Percentiles rank a stretch among this genome's conserved stretches.
These are phyloP conservation scores for Cyanidiococcus yangmingshanensis DNA, from an alignment of 23 red algal species.

Conservation along the genomic window DNA sequence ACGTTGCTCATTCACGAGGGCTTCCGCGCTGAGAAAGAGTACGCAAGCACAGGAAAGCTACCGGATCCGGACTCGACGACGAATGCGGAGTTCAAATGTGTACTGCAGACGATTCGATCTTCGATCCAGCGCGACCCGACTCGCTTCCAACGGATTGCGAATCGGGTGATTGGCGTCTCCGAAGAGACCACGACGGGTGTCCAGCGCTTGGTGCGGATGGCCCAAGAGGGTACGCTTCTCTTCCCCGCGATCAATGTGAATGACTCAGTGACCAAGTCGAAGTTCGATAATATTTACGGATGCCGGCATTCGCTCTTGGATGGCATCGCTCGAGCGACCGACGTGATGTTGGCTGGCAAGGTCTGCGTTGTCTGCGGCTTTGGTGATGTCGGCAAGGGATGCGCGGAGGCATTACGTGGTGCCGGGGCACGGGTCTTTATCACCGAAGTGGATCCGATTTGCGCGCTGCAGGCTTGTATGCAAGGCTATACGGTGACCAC, in stretches of 20 bases:
- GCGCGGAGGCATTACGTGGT: conserved; percentile 80
- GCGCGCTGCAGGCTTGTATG: conserved; percentile 95
- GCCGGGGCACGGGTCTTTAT: conserved; percentile 77
- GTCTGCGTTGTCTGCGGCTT: conserved; percentile 80
- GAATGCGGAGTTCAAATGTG: conserved; percentile 75
- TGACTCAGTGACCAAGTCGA: conserved; percentile 96
- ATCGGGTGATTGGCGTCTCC: conserved; percentile 84
- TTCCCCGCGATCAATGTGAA: conserved; percentile 99
- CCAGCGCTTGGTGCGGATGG: conserved; percentile 79
- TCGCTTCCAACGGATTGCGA: conserved; percentile 69
- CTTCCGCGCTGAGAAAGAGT: conserved; percentile 78
- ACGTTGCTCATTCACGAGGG: conserved; percentile 97
- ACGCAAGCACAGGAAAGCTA: conserved; percentile 56
- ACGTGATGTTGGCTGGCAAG: conserved; percentile 97
- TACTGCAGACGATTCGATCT: conserved; percentile 68
- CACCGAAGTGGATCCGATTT: conserved; percentile 91
- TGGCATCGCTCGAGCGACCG: conserved; percentile 88
- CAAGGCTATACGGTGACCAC: conserved; percentile 82
- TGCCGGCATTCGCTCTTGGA: conserved; percentile 92
- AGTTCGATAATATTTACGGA: conserved; percentile 98
- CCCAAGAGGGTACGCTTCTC: conserved; percentile 75
- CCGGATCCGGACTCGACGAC: conserved; percentile 91
- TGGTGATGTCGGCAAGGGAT: conserved; percentile 97
- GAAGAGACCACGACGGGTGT: conserved; percentile 99
- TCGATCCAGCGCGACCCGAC: conserved; percentile 60